phyloP scores from a whole-genome alignment of 352 stramenopile species.

The Globisporangium apiculatum region DNA sequence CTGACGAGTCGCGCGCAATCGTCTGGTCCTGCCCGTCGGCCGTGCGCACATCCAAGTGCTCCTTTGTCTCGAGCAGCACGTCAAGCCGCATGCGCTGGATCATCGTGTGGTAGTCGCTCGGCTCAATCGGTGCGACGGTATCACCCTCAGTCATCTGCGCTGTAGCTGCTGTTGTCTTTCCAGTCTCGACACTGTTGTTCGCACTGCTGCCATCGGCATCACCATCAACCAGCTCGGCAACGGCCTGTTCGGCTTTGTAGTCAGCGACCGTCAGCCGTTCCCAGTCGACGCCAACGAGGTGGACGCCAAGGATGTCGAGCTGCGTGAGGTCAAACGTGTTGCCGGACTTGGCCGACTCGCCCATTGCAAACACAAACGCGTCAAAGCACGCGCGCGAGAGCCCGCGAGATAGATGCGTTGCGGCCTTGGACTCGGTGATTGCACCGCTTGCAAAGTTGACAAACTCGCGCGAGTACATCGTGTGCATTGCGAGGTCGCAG shows the following conservation, averaged over 20 bases:
- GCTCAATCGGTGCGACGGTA: conserved; percentile 5
- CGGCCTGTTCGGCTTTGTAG: conserved; percentile 30
- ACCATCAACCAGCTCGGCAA: conserved; percentile 4
- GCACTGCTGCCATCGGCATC: not conserved
- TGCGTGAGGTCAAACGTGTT: conserved; percentile 40
- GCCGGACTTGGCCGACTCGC: conserved; percentile 36
- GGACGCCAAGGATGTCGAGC: conserved; percentile 43
- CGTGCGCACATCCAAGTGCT: conserved; percentile 31
- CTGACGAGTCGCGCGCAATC: conserved; percentile 23
- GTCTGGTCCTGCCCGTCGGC: conserved; percentile 20
- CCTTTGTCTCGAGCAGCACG: conserved; percentile 28
- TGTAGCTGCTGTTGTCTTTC: too few relatives aligned
- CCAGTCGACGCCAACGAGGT: conserved; percentile 38
- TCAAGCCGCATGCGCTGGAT: conserved; percentile 35
- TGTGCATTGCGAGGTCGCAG: conserved; percentile 37
- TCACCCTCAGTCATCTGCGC: not conserved
- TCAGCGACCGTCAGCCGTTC: conserved; percentile 36
- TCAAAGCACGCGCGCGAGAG: conserved; percentile 40
- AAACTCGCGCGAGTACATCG: conserved; percentile 52
- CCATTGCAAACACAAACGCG: conserved; percentile 46
- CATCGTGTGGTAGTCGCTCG: conserved; percentile 22
- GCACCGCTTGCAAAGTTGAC: conserved; percentile 35
- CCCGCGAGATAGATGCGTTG: conserved; percentile 12
- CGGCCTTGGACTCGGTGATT: conserved; percentile 26
- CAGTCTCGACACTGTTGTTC: conserved; percentile 9